These are phyloP conservation scores for Mycena chlorophos DNA, from an alignment of 768 basidiomycete genomes.

Conservation along the genomic window DNA sequence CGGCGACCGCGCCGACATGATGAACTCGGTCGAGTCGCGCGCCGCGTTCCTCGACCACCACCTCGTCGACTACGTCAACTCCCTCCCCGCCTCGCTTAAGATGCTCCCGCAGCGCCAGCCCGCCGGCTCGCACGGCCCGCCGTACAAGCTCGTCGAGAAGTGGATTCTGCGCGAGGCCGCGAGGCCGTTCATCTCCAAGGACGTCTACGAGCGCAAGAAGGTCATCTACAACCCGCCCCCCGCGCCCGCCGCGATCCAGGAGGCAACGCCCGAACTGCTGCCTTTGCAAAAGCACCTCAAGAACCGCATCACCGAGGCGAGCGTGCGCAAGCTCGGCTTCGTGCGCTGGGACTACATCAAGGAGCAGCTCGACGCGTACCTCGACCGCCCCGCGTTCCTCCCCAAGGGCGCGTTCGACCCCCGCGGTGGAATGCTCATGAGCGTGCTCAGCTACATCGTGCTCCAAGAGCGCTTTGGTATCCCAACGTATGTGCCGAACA, in stretches of 20 bases:
- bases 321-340: slow-evolving; percentile 13
- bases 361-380: slow-evolving; percentile 4
- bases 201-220: slow-evolving; percentile 19
- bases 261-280: background rate
- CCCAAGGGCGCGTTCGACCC: slow-evolving; percentile 8
- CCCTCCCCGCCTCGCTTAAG: slow-evolving; percentile 17
- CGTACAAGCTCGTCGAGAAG: slow-evolving; percentile 11
- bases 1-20: slow-evolving; percentile 19
- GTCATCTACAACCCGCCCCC: slow-evolving; percentile 15
- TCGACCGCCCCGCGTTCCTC: slow-evolving; percentile 12
- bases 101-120: slow-evolving; percentile 3
- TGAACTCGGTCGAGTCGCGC: slow-evolving; percentile 13
- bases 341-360: slow-evolving; percentile 12
- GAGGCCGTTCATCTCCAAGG: slow-evolving; percentile 19
- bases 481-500: slow-evolving; percentile 11
- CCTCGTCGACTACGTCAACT: slow-evolving; percentile 21
- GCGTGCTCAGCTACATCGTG: slow-evolving; percentile 14
- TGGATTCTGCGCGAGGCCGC: slow-evolving; percentile 21
- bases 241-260: background rate
- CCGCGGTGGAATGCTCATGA: slow-evolving; percentile 6
- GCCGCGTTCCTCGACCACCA: slow-evolving; percentile 14
- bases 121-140: slow-evolving; percentile 4
- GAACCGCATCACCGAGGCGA: slow-evolving; percentile 10
- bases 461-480: slow-evolving; percentile 20
- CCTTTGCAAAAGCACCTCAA: slow-evolving; percentile 17